phyloP scores from a whole-genome alignment of 2,329 filamentous ascomycete genomes.

The Knoxdaviesia capensis region DNA sequence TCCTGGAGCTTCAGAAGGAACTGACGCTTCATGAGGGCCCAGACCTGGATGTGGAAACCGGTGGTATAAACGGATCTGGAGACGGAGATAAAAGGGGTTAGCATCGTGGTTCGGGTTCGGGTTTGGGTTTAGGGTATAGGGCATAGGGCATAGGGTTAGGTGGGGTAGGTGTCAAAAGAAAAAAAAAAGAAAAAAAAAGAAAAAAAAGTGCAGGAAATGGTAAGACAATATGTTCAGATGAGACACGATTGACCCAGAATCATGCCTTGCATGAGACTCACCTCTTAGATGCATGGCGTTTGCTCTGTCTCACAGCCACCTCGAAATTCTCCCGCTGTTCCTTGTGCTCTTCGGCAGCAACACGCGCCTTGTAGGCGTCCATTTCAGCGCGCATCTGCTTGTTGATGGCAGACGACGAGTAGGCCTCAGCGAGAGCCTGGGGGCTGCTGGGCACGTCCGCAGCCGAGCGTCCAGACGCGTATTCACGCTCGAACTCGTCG shows the following conservation, averaged over 20 bases:
- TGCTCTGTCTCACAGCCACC: constrained; percentile 54
- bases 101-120: neutral
- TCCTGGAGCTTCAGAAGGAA: constrained; percentile 77
- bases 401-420: constrained; percentile 41
- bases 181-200: neutral
- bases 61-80: constrained; percentile 54
- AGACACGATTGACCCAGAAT: too few species aligned
- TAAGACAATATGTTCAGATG: neutral
- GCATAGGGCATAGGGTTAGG: neutral
- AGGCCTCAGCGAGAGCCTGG: constrained; percentile 47
- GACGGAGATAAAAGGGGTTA: constrained; percentile 1
- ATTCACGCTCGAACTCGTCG: constrained; percentile 65
- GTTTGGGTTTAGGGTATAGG: neutral
- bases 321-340: constrained; percentile 47
- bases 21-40: constrained; percentile 66
- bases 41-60: constrained; percentile 66
- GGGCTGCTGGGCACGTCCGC: constrained; percentile 49
- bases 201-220: neutral
- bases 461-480: constrained; percentile 43
- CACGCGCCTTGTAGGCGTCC: constrained; percentile 40
- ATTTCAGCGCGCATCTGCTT: constrained; percentile 43
- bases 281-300: constrained; percentile 52
- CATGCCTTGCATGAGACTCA: neutral
- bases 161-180: neutral
- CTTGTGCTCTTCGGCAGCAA: constrained; percentile 43